Base-by-base conservation (phyloP, 2,329 filamentous ascomycete species). In the Geoglossum cookeanum region DNA sequence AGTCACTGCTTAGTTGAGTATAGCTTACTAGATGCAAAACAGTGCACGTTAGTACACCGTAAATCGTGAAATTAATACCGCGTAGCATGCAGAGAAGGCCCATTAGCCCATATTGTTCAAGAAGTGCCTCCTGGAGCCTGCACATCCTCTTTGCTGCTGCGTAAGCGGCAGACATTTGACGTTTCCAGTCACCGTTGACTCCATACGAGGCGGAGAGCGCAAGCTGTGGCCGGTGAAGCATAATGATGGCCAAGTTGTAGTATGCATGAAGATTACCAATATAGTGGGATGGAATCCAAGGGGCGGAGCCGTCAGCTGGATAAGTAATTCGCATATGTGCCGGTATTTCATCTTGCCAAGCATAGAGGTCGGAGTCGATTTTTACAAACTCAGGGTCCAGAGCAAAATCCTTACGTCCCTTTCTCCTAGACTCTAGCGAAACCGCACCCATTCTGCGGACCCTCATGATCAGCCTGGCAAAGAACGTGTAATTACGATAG, bases 51-150 rank as follows among this genome's bases (percentile, higher is more conserved):
- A 97, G 73, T 30, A 95, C 81, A 58, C 84, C 82, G 66, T 97
- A 97, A n/a, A 97, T 88, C 4, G 87, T 88, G 65, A 95, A 97
- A 69, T 90, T 95, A 67, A 94, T 89, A 44, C 91, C 91, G 62
- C 91, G 79, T 65, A 91, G 84, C 91, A 96, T 96, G 70, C 84
- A 94, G 63, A 92, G 77, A 15, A 97, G 74, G 0, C 90, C 91
- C 15, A 79, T 79, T 59, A 95, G 73, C 2, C 89, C 87, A 68
- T 83, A 94, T 0, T 79, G 78, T 57, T 84, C 78, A 59, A 94
- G 66, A 39, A 94, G 80, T 1, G 84, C 84, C 70, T 97, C 91
- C 66, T 96, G 89, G 4, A 96, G 70, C 59, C 86, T 82, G 69
- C 90, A 96, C 55, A 97, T 76, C 45, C 78, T 79, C 69, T 92